A percentile compares a stretch with the other conserved stretches of the same genome.
These are phyloP conservation scores for Chaetomium sp. DNA, from an alignment of 2,329 filamentous ascomycete species.

Conservation along the genomic window DNA sequence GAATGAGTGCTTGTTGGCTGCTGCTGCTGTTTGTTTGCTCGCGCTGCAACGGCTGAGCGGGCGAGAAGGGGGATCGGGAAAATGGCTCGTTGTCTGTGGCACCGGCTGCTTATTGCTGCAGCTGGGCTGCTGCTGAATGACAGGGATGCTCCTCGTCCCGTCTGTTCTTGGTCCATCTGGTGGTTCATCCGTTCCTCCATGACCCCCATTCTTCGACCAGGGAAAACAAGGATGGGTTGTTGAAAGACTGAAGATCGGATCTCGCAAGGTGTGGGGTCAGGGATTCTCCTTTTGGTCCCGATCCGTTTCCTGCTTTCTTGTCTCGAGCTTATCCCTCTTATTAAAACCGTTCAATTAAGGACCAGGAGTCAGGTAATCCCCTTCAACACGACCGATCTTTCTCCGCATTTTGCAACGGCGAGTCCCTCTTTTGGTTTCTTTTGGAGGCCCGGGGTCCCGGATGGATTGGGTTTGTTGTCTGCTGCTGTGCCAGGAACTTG, in stretches of 20 bases:
- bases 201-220: not conserved
- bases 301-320: not conserved
- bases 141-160: not conserved
- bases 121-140: not conserved
- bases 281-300: not conserved
- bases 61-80: not conserved
- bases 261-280: conserved; percentile 3
- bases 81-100: conserved; percentile 18
- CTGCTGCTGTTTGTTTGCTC: conserved; percentile 10
- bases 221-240: not conserved
- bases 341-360: conserved; percentile 7
- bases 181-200: not conserved
- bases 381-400: not conserved
- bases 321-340: not conserved
- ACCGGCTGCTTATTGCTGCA: not conserved
- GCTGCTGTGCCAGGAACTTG: not conserved
- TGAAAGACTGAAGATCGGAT: conserved; percentile 10
- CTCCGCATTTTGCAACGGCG: not conserved
- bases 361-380: not conserved
- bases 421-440: no score
- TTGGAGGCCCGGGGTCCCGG: not conserved
- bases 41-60: not conserved
- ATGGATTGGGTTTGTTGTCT: not conserved
- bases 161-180: not conserved
- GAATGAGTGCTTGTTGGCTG: not conserved